Base-by-base conservation (phyloP, 306 rosid genomes). In the Prunus mongolica region DNA sequence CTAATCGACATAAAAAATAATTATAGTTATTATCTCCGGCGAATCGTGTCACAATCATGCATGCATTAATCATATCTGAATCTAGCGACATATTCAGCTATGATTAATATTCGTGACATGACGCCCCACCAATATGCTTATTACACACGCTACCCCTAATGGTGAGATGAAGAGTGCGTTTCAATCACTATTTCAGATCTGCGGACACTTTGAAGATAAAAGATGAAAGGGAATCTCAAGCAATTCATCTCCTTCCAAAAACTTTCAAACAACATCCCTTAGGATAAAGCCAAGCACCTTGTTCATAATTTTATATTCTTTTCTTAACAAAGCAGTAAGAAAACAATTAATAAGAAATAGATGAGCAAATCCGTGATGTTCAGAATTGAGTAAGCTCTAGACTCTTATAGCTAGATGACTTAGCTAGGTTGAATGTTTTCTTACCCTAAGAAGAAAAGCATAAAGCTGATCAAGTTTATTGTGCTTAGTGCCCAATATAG, bases 101-200 rank as follows among this genome's bases (percentile, higher is more conserved):
- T 64, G 24, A 76, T 57, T 44, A 55, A 38, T 44, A 57, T 56
- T 20, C 1, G 2, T 30, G 30, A 56, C 38, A 41, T 50, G 47
- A 54, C 16, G 14, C 69, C 5, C 8, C 16, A 50, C 3, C 22
- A 15, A 49, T 27, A 50, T 66, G 57, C 34, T 46, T 75, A 52
- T 28, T 16, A 12, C 54, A 57, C 10, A 22, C 16, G 30, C n/a
- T 50, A 80, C 25, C 34, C 10, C 20, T 46, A 54, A 11, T 16
- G 27, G 4, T 12, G 2, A 0, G 9, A 2, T 8, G 2, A 44
- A 19, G 8, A 67, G 8, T 18, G 56, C 19, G 60, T 55, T 27
- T 44, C 2, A 6, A 47, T n/a, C 52, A 73, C 79, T 75, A 63
- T 74, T 75, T 14, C 18, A 83, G 54, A 81, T 61, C 49, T 28